Percentiles rank a stretch among this genome's conserved stretches.
Evolutionary conservation across 805 yeast genomes (phyloP).

Genomic region (Danielia reshetovae): DNA sequence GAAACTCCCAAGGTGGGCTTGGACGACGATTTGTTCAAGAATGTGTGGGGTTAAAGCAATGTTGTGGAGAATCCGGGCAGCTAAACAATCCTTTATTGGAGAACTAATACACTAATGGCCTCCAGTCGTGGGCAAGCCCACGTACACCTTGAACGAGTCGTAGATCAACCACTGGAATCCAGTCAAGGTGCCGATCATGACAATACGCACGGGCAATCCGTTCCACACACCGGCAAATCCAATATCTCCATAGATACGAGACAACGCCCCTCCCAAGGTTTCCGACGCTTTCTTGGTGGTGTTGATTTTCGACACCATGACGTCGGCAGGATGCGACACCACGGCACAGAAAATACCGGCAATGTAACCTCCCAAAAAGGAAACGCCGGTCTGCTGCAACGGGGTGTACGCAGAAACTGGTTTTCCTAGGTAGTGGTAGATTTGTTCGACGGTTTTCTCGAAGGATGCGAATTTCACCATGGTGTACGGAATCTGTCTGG

Average conservation of each 20-base stretch:
- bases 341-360: constrained; percentile 97
- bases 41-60: constrained; percentile 65
- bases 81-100: background rate
- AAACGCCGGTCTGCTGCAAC: constrained; percentile 86
- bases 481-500: constrained; percentile 96
- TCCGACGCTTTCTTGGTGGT: constrained; percentile 65
- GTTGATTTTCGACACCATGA: constrained; percentile 91
- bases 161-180: constrained; percentile 96
- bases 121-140: constrained; percentile 95
- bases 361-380: constrained; percentile 92
- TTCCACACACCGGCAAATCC: constrained; percentile 94
- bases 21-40: constrained; percentile 66
- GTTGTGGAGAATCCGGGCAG: background rate
- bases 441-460: constrained; percentile 82
- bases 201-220: constrained; percentile 89
- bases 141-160: constrained; percentile 91
- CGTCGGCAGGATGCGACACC: constrained; percentile 98
- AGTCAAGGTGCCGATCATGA: constrained; percentile 96
- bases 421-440: constrained; percentile 70
- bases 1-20: too few relatives aligned
- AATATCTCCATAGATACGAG: constrained; percentile 73
- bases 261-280: constrained; percentile 59
- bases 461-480: constrained; percentile 96
- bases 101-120: constrained; percentile 22
- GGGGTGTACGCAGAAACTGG: constrained; percentile 68